Evolutionary conservation across 2,329 filamentous ascomycete species (phyloP), one percentile per base, ranked within the genome.

Genomic region (Cryphonectria japonica): DNA sequence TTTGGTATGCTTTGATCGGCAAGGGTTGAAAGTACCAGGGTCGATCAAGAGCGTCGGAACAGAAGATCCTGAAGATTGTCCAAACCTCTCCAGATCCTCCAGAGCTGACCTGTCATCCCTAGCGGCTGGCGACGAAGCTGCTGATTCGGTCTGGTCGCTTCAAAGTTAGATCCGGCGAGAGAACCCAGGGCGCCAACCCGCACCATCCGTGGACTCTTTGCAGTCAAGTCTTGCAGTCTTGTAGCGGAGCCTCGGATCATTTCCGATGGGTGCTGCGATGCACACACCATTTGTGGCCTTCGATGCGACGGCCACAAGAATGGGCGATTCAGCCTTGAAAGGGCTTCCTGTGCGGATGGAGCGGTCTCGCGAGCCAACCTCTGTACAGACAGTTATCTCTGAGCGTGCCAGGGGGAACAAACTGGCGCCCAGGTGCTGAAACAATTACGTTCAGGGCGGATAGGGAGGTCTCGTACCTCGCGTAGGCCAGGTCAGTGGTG

Each of bases 211-310:
- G 59, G 69, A 57, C 64, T 69, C 59, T 63, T 64, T 64, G 34
- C n/a, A 62, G 60, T n/a, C n/a, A 39, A 39, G 37, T 66, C 50
- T 63, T 64, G 34, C n/a, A 41, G 60, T n/a, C 13, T 6, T n/a
- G 68, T 64, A 62, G 41, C 66, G 62, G 70, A 63, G 63, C 67
- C 67, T 72, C 71, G 71, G 71, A 69, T 71, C 69, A 63, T 68
- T 67, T 71, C 71, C 71, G 71, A 69, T 50, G 41, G 62, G 34
- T 46, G 60, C 46, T 68, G 46, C 32, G 60, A 54, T 66, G 61
- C 34, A 46, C 43, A 69, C n/a, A 69, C 39, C 61, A 11, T 39
- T 46, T 32, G 61, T 62, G 19, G 60, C 37, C n/a, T 26, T 62
- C 34, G 41, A 29, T n/a, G n/a, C 39, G 5, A 29, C 59, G 52